Evolutionary conservation across 2,329 filamentous ascomycete species (phyloP), one percentile per base, ranked within the genome.

Genomic region (Hypoxylon sp.): DNA sequence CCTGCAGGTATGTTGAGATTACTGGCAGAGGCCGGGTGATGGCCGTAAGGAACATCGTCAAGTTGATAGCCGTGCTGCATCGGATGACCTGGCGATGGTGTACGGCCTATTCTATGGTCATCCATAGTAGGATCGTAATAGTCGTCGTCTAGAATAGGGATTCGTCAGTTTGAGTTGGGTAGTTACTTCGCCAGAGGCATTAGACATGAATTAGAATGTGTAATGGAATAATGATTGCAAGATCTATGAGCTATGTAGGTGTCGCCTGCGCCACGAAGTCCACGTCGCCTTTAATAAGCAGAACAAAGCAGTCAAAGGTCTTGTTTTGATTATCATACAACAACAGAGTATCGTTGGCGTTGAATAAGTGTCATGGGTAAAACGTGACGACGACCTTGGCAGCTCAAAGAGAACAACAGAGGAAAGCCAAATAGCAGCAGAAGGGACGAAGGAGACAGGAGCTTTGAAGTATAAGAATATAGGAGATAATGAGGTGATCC

Each of bases 41-140:
- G 78, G 55, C 81, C 83, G 76, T 93, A 94, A 7, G 89, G 88
- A 70, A 89, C 87, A 77, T 97, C 92, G 45, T 96, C 90, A 48
- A 96, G 85, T 76, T 96, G 92, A 78, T 97, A 97, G 70, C 89
- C 87, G 72, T 90, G 87, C 63, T 87, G 87, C 14, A 91, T 80
- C 26, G 91, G 91, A 70, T 92, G 90, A 50, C 88, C 90, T 32
- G 93, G 92, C 48, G 93, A 96, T 55, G 92, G 92, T 60, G 91
- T 88, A 71, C 90, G 87, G 78, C 85, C 83, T 71, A 83, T 84
- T 63, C 79, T 68, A 51, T 73, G 77, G 70, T 80, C 82, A 74
- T 88, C 84, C 87, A 89, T 89, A 64, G 80, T 82, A 67, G 82
- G 83, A 77, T 85, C 83, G 80, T 87, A 87, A 73, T 87, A 87